These are phyloP conservation scores for Spathaspora sp. DNA, from an alignment of 1,139 yeast genomes.

Conservation along the genomic window DNA sequence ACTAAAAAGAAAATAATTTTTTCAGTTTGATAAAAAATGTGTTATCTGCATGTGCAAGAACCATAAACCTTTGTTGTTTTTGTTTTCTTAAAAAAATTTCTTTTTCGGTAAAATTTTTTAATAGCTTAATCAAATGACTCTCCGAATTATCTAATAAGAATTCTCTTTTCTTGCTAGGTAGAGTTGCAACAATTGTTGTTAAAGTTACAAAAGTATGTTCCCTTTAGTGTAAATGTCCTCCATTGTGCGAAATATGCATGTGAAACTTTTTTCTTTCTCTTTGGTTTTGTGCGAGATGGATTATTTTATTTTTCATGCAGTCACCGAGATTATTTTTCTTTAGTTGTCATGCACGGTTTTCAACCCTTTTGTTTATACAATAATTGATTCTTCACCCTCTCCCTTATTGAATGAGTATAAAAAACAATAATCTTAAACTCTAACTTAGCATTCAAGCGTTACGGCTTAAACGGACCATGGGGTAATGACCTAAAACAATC, in stretches of 20 bases:
- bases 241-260: not conserved
- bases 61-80: not conserved
- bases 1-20: not conserved
- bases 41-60: not conserved
- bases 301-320: not conserved
- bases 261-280: not conserved
- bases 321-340: not conserved
- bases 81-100: not conserved
- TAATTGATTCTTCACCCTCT: too few species aligned
- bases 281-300: constrained; percentile 1
- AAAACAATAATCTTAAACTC: too few species aligned
- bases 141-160: not conserved
- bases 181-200: not conserved
- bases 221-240: too few species aligned
- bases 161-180: not conserved
- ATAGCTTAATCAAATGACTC: not conserved
- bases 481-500: too few species aligned
- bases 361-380: not conserved
- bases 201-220: too few species aligned
- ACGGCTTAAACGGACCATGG: too few species aligned
- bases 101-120: too few species aligned
- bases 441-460: too few species aligned
- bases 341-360: not conserved
- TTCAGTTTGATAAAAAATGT: not conserved
- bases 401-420: too few species aligned